Conservation (phyloP, 1,284 basidiomycete genomes). For the Sparassis latifolia region DNA sequence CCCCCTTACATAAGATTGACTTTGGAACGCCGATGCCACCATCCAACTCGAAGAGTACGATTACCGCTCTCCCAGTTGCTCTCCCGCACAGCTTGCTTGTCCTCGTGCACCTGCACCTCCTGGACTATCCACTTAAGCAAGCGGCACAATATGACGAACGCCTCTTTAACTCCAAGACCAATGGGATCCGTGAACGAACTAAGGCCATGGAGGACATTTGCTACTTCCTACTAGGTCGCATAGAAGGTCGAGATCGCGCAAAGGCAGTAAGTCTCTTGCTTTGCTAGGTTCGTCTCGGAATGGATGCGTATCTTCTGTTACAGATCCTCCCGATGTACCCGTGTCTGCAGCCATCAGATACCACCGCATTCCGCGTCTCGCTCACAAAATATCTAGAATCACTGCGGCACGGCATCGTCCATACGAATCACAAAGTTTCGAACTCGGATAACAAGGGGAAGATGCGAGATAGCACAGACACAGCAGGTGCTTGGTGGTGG, state of each 20-base stretch:
- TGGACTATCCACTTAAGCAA: slow-evolving; percentile 38
- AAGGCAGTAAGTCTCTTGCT: slow-evolving; percentile 27
- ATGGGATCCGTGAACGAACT: slow-evolving; percentile 42
- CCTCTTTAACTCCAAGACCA: slow-evolving; percentile 35
- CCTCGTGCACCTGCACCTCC: slow-evolving; percentile 43
- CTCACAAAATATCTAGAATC: slow-evolving; percentile 44
- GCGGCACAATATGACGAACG: slow-evolving; percentile 40
- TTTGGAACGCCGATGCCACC: no score
- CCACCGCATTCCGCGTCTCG: slow-evolving; percentile 40
- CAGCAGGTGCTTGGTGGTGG: slow-evolving; percentile 39
- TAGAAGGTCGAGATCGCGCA: slow-evolving; percentile 29
- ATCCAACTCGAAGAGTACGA: no score
- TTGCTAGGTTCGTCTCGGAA: not conserved
- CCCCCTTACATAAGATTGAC: no score
- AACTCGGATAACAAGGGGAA: slow-evolving; percentile 9
- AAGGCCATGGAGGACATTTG: slow-evolving; percentile 46
- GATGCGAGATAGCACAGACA: slow-evolving; percentile 3
- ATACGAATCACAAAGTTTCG: slow-evolving; percentile 15
- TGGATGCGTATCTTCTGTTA: not conserved
- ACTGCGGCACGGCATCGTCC: slow-evolving; percentile 32
- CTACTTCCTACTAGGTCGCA: slow-evolving; percentile 40
- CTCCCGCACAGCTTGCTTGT: slow-evolving; percentile 30
- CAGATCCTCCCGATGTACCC: slow-evolving; percentile 45
- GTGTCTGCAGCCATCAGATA: slow-evolving; percentile 42
- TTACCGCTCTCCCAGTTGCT: not conserved